These are phyloP conservation scores for Noccaea bulbosa DNA, from an alignment of 345 rosid species.

Conservation along the genomic window DNA sequence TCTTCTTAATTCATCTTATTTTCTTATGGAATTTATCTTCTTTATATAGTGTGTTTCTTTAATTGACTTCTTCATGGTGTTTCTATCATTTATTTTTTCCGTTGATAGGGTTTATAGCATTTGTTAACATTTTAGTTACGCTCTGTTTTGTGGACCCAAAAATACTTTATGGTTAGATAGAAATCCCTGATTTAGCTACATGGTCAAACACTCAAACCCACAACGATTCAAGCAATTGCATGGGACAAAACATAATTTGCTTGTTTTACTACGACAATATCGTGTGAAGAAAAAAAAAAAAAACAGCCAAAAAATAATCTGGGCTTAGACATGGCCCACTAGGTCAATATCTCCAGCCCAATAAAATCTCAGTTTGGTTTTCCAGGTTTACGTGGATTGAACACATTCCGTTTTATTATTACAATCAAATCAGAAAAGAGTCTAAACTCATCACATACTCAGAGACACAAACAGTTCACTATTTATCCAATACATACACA, in stretches of 20 bases:
- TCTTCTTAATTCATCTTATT: conserved; percentile 16
- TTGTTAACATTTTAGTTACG: not conserved
- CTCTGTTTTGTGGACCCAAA: conserved; percentile 12
- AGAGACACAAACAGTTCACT: conserved; percentile 17
- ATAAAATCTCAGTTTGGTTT: not conserved
- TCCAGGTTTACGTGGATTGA: not conserved
- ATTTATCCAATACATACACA: too few species aligned
- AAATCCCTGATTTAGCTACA: too few species aligned
- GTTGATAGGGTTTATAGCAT: conserved; percentile 6
- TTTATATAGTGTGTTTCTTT: not conserved
- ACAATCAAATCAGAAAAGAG: conserved; percentile 16
- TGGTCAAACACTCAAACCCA: too few species aligned
- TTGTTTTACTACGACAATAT: not conserved
- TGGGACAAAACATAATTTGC: not conserved
- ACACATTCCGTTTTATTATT: conserved; percentile 23
- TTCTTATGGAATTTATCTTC: too few species aligned
- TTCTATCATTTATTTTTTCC: not conserved
- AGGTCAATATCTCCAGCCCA: not conserved
- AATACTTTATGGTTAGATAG: conserved; percentile 15
- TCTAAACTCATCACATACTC: conserved; percentile 21
- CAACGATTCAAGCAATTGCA: conserved; percentile 1
- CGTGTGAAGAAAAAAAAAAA: not conserved
- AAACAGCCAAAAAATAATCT: too few species aligned
- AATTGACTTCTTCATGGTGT: not conserved
- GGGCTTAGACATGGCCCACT: too few species aligned